These are phyloP conservation scores for Neurospora terricola DNA, from an alignment of 495 filamentous ascomycete genomes.

Conservation along the genomic window DNA sequence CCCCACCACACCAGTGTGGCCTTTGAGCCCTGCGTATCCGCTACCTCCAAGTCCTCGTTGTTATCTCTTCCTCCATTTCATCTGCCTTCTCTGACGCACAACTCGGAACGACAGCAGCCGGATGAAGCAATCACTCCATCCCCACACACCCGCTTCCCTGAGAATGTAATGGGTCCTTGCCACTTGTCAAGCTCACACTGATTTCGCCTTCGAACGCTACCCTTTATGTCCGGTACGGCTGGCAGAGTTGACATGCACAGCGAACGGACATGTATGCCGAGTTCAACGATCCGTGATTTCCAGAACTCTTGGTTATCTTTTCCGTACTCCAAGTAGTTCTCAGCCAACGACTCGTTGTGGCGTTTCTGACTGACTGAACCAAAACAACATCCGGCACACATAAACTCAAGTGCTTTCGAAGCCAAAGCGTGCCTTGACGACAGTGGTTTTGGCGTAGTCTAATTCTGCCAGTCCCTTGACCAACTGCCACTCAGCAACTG, in stretches of 20 bases:
- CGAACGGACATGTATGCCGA: not conserved
- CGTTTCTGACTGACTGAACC: not conserved
- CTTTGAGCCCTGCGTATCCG: not conserved
- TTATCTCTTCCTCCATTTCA: not conserved
- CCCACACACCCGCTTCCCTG: not conserved
- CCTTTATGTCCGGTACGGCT: not conserved
- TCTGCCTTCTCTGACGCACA: not conserved
- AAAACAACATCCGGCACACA: not conserved
- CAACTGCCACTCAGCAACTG: not conserved
- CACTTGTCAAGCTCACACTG: not conserved
- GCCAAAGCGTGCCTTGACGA: not conserved
- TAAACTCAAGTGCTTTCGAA: not conserved
- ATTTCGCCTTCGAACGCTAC: not conserved
- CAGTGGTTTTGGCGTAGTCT: not conserved
- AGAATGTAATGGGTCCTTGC: not conserved
- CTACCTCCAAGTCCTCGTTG: not conserved
- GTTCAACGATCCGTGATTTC: not conserved
- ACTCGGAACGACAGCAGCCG: not conserved
- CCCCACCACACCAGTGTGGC: not conserved
- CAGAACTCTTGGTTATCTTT: not conserved
- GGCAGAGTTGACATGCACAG: not conserved
- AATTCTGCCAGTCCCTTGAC: not conserved
- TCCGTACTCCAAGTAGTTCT: not conserved
- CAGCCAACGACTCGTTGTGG: not conserved
- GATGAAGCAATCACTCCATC: not conserved